These are phyloP conservation scores for Chalara sp. DNA, from an alignment of 2,329 filamentous ascomycete genomes.

Conservation along the genomic window DNA sequence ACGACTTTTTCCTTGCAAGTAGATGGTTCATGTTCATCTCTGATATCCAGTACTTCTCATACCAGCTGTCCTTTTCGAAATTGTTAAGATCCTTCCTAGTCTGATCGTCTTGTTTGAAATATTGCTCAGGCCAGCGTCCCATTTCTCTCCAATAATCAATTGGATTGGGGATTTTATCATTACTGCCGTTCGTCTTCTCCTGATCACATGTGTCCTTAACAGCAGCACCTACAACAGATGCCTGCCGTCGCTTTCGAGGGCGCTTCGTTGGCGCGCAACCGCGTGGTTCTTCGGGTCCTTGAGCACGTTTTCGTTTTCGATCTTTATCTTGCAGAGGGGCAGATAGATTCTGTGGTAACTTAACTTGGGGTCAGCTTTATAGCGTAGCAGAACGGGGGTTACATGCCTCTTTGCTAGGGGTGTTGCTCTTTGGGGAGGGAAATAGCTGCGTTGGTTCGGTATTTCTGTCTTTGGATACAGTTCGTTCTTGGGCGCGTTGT, in stretches of 20 bases:
- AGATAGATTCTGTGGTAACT: constrained; percentile 5
- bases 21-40: too few relatives aligned
- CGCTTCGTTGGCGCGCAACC: constrained; percentile 1
- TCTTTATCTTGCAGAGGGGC: constrained; percentile 5
- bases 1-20: too few relatives aligned
- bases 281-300: constrained; percentile 3
- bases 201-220: background rate
- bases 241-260: constrained; percentile 1
- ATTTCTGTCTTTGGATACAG: too few relatives aligned
- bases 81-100: too few relatives aligned
- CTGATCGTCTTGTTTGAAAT: too few relatives aligned
- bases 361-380: constrained; percentile 8
- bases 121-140: too few relatives aligned
- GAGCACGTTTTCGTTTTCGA: constrained; percentile 5
- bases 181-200: too few relatives aligned
- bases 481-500: too few relatives aligned
- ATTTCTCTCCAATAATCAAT: too few relatives aligned
- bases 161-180: too few relatives aligned
- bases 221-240: constrained; percentile 3
- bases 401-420: constrained; percentile 12
- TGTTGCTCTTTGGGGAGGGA: constrained; percentile 14
- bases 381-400: constrained; percentile 11
- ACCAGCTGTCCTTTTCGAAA: too few relatives aligned
- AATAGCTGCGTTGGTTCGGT: constrained; percentile 11
- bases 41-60: too few relatives aligned